Percentiles rank a stretch among this genome's conserved stretches.
These are phyloP conservation scores for Penicillium rolfsii DNA, from an alignment of 2,329 filamentous ascomycete genomes.

Conservation along the genomic window DNA sequence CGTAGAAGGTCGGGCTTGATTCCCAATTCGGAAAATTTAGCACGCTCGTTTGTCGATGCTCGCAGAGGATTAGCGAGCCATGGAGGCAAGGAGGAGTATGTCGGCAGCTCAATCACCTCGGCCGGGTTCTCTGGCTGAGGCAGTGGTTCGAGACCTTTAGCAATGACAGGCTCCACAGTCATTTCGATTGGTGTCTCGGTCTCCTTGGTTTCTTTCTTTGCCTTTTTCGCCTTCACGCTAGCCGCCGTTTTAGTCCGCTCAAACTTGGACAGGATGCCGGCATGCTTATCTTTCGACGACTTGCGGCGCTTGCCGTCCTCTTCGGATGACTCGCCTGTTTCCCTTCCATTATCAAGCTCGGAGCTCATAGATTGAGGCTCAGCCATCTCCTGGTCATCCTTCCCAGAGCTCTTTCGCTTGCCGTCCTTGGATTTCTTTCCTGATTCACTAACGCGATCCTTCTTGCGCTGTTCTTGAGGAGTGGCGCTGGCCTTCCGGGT, in stretches of 20 bases:
- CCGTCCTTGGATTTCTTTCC: slow-evolving; percentile 42
- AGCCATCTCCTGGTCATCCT: slow-evolving; percentile 18
- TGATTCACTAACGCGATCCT: slow-evolving; percentile 24
- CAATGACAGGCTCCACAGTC: slow-evolving; percentile 38
- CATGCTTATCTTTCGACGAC: slow-evolving; percentile 38
- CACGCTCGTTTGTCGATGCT: slow-evolving; percentile 63
- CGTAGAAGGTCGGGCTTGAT: slow-evolving; percentile 64
- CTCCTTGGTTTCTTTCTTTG: slow-evolving; percentile 13
- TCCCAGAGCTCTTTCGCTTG: slow-evolving; percentile 39
- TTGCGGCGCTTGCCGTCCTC: slow-evolving; percentile 25
- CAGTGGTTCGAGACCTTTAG: slow-evolving; percentile 71
- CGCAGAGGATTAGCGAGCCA: slow-evolving; percentile 81
- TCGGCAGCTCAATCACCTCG: slow-evolving; percentile 61
- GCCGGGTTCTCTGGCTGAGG: slow-evolving; percentile 69
- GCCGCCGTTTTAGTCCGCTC: slow-evolving; percentile 38
- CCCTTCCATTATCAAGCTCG: slow-evolving; percentile 4
- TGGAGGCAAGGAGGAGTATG: slow-evolving; percentile 75
- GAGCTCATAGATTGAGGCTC: slow-evolving; percentile 34
- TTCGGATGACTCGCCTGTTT: slow-evolving; percentile 24
- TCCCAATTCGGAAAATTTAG: slow-evolving; percentile 66
- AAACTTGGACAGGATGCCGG: slow-evolving; percentile 45
- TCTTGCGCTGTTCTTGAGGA: neutral
- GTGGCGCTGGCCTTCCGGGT: slow-evolving; percentile 24
- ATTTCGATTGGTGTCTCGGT: slow-evolving; percentile 19
- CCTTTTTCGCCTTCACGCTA: slow-evolving; percentile 42